Evolutionary conservation across 129 eudicot species (phyloP).

Genomic region (Silybum marianum): DNA sequence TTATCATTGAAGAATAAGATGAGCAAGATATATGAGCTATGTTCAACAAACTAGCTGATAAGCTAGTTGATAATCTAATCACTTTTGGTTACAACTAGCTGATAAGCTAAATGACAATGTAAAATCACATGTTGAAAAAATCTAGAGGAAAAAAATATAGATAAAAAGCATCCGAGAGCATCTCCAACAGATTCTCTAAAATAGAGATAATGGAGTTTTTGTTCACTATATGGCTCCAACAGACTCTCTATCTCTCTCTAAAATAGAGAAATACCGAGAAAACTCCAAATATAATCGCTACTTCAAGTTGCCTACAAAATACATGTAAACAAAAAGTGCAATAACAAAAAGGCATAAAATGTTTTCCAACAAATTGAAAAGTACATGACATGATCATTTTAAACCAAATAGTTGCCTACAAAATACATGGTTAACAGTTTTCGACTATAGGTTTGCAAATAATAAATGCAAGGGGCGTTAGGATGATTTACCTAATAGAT

Average conservation of each 20-base stretch:
- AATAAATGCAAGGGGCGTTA: constrained; percentile 8
- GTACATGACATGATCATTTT: constrained; percentile 16
- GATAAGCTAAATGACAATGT: background rate
- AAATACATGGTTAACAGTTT: background rate
- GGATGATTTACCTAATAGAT: background rate
- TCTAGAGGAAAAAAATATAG: too few relatives aligned
- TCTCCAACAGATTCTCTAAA: too few relatives aligned
- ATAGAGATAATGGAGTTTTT: too few relatives aligned
- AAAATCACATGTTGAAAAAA: background rate
- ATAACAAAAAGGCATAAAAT: background rate
- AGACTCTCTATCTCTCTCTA: too few relatives aligned
- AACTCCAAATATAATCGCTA: background rate
- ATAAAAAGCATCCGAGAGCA: too few relatives aligned
- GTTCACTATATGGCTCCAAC: too few relatives aligned
- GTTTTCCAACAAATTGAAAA: background rate
- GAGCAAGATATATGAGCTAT: background rate
- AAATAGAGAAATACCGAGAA: too few relatives aligned
- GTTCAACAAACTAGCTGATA: background rate
- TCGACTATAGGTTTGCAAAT: constrained; percentile 5
- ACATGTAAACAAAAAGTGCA: background rate
- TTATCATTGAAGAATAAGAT: background rate
- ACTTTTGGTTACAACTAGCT: background rate
- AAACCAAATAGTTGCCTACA: constrained; percentile 13
- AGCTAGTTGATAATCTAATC: background rate
- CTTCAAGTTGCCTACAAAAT: background rate